Conservation (phyloP, 2,329 filamentous ascomycete genomes). For the Coniochaeta sp. region DNA sequence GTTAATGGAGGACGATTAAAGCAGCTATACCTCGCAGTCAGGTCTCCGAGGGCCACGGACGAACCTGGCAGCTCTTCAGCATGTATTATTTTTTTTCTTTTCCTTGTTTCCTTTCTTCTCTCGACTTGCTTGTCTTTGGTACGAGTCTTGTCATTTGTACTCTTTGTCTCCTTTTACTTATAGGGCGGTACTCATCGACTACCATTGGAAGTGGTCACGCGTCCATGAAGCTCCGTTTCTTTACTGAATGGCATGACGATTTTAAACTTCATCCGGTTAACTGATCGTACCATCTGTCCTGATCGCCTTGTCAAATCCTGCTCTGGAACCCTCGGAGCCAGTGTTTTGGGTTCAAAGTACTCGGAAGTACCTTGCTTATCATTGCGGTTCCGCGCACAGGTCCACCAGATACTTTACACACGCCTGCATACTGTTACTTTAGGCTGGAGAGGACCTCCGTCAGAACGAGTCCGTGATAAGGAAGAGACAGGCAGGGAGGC, state of each 20-base stretch:
- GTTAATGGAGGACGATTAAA: constrained; percentile 15
- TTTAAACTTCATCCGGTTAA: background rate
- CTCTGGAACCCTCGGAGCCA: too few species aligned
- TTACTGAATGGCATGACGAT: background rate
- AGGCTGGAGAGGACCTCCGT: too few species aligned
- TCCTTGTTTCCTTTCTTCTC: constrained; percentile 14
- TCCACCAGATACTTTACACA: too few species aligned
- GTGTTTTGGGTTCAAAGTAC: too few species aligned
- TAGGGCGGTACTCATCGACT: background rate
- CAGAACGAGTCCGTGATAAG: too few species aligned
- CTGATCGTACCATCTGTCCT: background rate
- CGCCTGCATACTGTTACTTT: too few species aligned
- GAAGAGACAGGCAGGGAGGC: too few species aligned
- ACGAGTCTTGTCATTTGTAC: constrained; percentile 10
- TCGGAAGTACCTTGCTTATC: too few species aligned
- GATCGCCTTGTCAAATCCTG: too few species aligned
- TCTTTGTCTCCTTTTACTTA: constrained; percentile 2
- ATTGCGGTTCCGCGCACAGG: too few species aligned
- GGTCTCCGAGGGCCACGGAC: constrained; percentile 11
- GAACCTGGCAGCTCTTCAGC: constrained; percentile 20
- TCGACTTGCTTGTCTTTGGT: constrained; percentile 7
- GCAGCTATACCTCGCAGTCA: constrained; percentile 13
- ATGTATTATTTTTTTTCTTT: constrained; percentile 19
- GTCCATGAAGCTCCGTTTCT: background rate
- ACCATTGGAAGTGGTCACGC: background rate